These are phyloP conservation scores for Aspergillus sp. DNA, from an alignment of 2,329 filamentous ascomycete species.

Conservation along the genomic window DNA sequence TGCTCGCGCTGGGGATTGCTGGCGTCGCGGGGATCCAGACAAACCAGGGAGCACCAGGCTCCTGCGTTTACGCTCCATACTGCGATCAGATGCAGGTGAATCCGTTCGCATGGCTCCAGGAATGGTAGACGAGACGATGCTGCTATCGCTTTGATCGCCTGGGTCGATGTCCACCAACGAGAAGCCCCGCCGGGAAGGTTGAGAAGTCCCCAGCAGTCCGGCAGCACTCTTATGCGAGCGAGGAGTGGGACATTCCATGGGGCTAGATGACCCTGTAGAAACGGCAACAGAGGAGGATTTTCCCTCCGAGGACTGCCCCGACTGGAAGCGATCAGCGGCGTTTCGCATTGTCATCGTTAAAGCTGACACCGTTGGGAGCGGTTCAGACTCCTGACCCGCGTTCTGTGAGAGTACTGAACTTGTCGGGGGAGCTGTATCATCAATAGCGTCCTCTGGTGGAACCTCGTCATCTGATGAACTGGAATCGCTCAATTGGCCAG, in stretches of 20 bases:
- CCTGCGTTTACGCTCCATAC: constrained; percentile 81
- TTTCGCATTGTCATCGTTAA: constrained; percentile 62
- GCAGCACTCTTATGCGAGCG: constrained; percentile 72
- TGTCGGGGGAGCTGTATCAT: constrained; percentile 13
- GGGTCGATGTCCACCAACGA: constrained; percentile 84
- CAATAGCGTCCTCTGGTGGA: constrained; percentile 41
- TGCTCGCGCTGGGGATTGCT: constrained; percentile 83
- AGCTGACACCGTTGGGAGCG: constrained; percentile 46
- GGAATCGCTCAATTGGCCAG: constrained; percentile 82
- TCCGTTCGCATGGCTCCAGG: constrained; percentile 76
- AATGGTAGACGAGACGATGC: constrained; percentile 78
- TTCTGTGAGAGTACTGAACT: constrained; percentile 16
- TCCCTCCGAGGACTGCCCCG: constrained; percentile 50
- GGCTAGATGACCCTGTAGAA: constrained; percentile 87
- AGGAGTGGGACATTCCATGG: constrained; percentile 87
- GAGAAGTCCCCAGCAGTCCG: constrained; percentile 62
- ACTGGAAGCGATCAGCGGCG: constrained; percentile 54
- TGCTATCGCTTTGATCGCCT: constrained; percentile 81
- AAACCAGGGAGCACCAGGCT: constrained; percentile 83
- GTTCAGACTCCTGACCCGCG: constrained; percentile 16
- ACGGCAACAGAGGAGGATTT: constrained; percentile 67
- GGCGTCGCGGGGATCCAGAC: constrained; percentile 74
- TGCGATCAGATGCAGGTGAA: constrained; percentile 87
- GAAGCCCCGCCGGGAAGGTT: constrained; percentile 72
- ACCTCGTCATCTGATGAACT: constrained; percentile 63